Evolutionary conservation across 2,329 filamentous ascomycete species (phyloP).

Genomic region (Beauveria scarabaeidicola): DNA sequence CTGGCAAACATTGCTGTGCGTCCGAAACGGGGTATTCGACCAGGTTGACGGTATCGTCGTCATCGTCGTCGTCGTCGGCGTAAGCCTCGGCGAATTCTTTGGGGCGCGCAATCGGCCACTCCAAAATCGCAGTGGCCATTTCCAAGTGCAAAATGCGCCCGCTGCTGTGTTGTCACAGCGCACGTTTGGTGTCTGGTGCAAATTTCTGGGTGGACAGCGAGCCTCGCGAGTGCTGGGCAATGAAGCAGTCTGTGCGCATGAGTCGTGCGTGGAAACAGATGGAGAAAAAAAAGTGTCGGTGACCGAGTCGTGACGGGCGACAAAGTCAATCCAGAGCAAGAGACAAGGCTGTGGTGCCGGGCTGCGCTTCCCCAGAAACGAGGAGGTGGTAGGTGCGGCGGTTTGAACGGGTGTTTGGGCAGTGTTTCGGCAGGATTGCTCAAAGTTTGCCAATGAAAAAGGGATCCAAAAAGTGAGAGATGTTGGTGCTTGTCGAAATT

Average conservation of each 20-base stretch:
- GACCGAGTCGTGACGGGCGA: not conserved
- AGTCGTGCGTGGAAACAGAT: not conserved
- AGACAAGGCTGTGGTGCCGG: not conserved
- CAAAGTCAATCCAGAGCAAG: not conserved
- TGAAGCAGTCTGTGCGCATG: not conserved
- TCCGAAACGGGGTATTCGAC: not conserved
- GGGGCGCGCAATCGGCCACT: not conserved
- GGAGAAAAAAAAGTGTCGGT: not conserved
- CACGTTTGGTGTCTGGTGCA: not conserved
- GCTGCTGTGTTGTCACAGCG: not conserved
- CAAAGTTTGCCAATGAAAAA: not conserved
- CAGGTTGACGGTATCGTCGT: constrained; percentile 6
- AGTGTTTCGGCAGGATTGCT: not conserved
- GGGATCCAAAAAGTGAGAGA: too few species aligned
- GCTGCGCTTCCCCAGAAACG: not conserved
- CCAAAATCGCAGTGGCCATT: not conserved
- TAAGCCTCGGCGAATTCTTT: not conserved
- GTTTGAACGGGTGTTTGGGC: not conserved
- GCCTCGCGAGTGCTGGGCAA: not conserved
- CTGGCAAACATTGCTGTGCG: not conserved
- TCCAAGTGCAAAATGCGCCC: not conserved
- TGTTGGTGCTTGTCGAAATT: too few species aligned
- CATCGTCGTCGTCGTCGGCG: not conserved
- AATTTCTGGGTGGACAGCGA: not conserved
- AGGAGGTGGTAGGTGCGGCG: not conserved